phyloP scores from a whole-genome alignment of 2,329 filamentous ascomycete genomes.

The Botrytis cinerea region DNA sequence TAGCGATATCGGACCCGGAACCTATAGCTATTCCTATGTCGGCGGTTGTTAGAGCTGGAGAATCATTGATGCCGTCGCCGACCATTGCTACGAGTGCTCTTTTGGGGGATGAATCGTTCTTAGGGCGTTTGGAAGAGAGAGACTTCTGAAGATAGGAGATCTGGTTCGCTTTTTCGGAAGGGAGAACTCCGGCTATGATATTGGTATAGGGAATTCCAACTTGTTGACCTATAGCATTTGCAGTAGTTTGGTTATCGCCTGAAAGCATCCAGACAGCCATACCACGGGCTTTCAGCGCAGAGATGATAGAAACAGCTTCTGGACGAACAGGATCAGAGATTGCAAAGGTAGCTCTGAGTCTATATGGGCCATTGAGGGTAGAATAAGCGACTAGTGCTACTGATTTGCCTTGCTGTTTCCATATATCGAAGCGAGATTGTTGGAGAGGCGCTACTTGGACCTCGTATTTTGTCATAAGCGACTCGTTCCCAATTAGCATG shows the following conservation, averaged over 20 bases:
- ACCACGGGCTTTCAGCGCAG: constrained; percentile 62
- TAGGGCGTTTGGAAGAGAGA: constrained; percentile 27
- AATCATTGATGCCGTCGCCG: constrained; percentile 85
- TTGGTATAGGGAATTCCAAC: constrained; percentile 73
- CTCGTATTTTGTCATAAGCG: constrained; percentile 58
- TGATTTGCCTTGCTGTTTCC: constrained; percentile 66
- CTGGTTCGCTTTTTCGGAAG: constrained; percentile 76
- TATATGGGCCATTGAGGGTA: constrained; percentile 43
- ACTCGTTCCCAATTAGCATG: constrained; percentile 73
- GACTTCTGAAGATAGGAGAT: constrained; percentile 60
- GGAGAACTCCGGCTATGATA: constrained; percentile 84
- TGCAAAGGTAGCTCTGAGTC: constrained; percentile 66
- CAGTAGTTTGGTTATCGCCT: constrained; percentile 86
- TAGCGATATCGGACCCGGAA: constrained; percentile 78
- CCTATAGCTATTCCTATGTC: constrained; percentile 84
- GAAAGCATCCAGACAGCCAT: constrained; percentile 89
- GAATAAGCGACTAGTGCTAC: constrained; percentile 50
- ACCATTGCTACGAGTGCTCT: constrained; percentile 74
- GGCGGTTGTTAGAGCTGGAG: constrained; percentile 75
- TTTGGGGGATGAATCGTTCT: constrained; percentile 36
- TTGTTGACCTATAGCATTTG: constrained; percentile 71
- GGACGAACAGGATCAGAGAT: constrained; percentile 79
- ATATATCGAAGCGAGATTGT: constrained; percentile 49
- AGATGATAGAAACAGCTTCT: constrained; percentile 67
- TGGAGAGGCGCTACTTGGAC: constrained; percentile 46